These are phyloP conservation scores for Telfairia occidentalis DNA, from an alignment of 331 rosid species.

Conservation along the genomic window DNA sequence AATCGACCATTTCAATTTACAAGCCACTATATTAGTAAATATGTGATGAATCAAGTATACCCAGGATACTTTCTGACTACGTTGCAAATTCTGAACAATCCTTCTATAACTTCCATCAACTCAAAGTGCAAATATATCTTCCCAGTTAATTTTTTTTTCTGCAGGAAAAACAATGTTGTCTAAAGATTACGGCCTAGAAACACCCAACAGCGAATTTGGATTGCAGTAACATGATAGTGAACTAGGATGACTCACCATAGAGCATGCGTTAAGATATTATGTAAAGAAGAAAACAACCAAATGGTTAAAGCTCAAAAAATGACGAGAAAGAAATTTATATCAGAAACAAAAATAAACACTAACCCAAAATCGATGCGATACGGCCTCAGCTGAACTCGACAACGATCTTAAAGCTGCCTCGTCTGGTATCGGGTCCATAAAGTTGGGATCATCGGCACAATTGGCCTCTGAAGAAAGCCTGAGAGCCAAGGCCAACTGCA, in stretches of 20 bases:
- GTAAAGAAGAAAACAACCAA: neutral
- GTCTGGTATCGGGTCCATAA: constrained; percentile 62
- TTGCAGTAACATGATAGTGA: neutral
- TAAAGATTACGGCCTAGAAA: too few species aligned
- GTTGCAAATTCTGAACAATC: neutral
- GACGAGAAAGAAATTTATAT: neutral
- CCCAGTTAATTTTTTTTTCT: neutral
- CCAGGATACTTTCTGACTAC: neutral
- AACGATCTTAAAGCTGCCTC: constrained; percentile 30
- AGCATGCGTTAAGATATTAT: neutral
- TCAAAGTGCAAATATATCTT: neutral
- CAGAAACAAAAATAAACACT: neutral
- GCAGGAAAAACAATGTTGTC: too few species aligned
- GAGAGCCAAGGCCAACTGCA: constrained; percentile 80
- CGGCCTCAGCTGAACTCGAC: constrained; percentile 38
- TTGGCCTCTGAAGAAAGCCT: constrained; percentile 79
- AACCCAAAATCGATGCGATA: constrained; percentile 93
- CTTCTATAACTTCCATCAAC: neutral
- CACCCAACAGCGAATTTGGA: neutral
- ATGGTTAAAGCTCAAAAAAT: neutral
- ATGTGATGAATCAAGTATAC: neutral
- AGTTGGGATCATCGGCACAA: constrained; percentile 85
- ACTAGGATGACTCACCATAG: neutral
- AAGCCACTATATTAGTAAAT: neutral
- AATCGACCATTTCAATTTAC: neutral